Base-by-base conservation (phyloP, 306 rosid genomes). In the Cicer arietinum region DNA sequence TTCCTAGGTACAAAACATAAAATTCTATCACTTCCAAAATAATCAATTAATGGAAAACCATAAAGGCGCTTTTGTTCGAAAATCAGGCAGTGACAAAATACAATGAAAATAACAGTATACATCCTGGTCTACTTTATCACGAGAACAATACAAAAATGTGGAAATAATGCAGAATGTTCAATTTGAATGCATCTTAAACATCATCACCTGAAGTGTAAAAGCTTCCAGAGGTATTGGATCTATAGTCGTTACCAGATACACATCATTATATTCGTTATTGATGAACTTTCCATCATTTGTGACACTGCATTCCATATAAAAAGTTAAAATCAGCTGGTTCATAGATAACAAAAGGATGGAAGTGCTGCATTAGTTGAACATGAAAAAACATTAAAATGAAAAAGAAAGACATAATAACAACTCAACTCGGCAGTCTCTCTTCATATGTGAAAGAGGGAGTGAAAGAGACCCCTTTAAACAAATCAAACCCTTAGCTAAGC, bases 161-260 rank as follows among this genome's bases (percentile, higher is more conserved):
- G 8, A 30, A 43, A 25, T 46, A 10, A 10, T 13, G 20, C 68
- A 64, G 30, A 65, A 62, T 44, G 71, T 67, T 44, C 41, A 60
- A 65, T 71, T 62, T 37, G 73, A 13, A 59, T 41, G 67, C 51
- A 77, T 37, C 52, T 25, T 66, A 77, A 53, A 16, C 78, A 80
- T 75, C 72, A 90, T 82, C 60, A 91, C 98, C 97, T 94, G 98
- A 74, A 91, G 96, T 73, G 90, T 80, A 85, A 94, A 92, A 62
- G 98, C 97, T 83, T 90, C 95, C 17, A 86, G 73, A 67, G 98
- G 98, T 72, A 94, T 90, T 37, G 93, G 98, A 83, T 91, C 87
- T 63, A 86, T 22, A 61, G 95, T 94, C 73, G 97, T 94, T 35
- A 94, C 95, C 79, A 94, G 83, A 84, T 90, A 94, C 12, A 94